Percentiles rank a stretch among this genome's conserved stretches.
Conservation (phyloP, 2,329 filamentous ascomycete genomes). For the Stagonosporopsis chrysanthemi region DNA sequence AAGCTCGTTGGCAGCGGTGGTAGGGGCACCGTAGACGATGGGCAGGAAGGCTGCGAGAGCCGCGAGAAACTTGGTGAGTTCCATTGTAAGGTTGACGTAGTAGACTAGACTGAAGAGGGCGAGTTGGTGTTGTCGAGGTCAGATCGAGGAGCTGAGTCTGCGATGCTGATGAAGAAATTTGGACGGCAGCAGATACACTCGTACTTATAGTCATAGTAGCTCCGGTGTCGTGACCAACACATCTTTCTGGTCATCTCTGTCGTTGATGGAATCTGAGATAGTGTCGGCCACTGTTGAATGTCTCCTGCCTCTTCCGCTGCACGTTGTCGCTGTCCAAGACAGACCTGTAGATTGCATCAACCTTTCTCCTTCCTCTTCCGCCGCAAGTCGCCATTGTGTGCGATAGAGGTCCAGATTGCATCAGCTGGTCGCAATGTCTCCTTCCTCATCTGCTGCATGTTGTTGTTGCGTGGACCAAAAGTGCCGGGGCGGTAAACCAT, state of each 20-base stretch:
- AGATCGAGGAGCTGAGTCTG: conserved; percentile 33
- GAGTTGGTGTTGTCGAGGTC: conserved; percentile 30
- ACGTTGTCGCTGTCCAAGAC: neutral
- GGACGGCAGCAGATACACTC: conserved; percentile 5
- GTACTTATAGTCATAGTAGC: conserved; percentile 30
- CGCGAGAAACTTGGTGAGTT: conserved; percentile 51
- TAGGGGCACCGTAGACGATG: conserved; percentile 52
- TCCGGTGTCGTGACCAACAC: conserved; percentile 11
- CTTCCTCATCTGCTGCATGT: conserved; percentile 26
- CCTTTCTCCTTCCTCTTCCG: neutral
- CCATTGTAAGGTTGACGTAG: conserved; percentile 44
- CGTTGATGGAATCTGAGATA: conserved; percentile 16
- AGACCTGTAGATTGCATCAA: neutral
- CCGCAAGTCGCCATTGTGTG: neutral
- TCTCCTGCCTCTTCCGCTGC: conserved; percentile 31
- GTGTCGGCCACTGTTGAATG: conserved; percentile 8
- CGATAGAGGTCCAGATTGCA: neutral
- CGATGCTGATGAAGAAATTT: conserved; percentile 19
- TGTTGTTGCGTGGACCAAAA: conserved; percentile 16
- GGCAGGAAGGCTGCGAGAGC: conserved; percentile 52
- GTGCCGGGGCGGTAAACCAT: conserved; percentile 23
- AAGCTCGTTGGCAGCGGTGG: conserved; percentile 45
- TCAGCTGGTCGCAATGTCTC: conserved; percentile 16
- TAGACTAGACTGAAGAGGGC: conserved; percentile 33
- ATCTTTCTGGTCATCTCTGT: conserved; percentile 3